Conservation (phyloP, 148 eudicot genomes). For the Dysphania ambrosioides region DNA sequence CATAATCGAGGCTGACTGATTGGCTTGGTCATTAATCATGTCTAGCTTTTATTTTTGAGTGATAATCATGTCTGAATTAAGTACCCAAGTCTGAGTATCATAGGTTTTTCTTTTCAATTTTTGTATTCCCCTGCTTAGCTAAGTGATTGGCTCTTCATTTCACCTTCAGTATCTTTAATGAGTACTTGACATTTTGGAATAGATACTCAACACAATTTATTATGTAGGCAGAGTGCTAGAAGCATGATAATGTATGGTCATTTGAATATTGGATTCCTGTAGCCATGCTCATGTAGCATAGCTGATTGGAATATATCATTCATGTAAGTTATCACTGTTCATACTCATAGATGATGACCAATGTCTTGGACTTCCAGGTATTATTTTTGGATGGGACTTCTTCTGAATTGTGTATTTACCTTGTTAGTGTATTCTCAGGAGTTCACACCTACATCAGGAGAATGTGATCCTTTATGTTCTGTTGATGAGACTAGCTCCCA, state of each 20-base stretch:
- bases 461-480: conserved; percentile 89
- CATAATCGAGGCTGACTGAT: background rate
- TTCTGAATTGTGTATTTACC: conserved; percentile 14
- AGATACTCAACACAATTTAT: background rate
- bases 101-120: background rate
- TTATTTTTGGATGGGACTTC: background rate
- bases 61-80: no score
- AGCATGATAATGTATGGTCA: background rate
- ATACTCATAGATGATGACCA: background rate
- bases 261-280: background rate
- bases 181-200: background rate
- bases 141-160: background rate
- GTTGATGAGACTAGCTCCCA: conserved; percentile 70
- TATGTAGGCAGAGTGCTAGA: background rate
- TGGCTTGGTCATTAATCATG: background rate
- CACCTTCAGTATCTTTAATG: background rate
- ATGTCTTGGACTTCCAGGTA: no score
- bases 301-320: background rate
- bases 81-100: background rate
- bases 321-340: background rate
- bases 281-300: background rate
- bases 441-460: conserved; percentile 41
- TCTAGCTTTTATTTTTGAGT: no score
- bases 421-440: conserved; percentile 37
- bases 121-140: background rate